Conservation (phyloP, 2,329 filamentous ascomycete genomes). For the Leptodontidium sp. region DNA sequence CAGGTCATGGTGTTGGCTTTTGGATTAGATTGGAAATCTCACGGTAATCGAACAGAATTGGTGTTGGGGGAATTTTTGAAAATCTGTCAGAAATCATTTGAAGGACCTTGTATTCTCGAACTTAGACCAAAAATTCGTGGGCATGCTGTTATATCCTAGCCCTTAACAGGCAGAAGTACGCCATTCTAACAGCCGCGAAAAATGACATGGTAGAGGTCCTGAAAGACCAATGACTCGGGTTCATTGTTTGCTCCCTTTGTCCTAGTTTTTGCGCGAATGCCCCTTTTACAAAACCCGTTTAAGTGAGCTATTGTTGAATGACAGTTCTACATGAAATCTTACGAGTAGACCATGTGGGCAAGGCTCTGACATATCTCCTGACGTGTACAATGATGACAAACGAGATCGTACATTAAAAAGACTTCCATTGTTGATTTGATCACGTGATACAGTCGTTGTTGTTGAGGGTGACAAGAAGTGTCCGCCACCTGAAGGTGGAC, state of each 20-base stretch:
- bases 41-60: slow-evolving; percentile 14
- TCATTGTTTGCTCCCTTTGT: not conserved
- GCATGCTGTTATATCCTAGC: not conserved
- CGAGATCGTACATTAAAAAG: no score
- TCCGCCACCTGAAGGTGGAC: no score
- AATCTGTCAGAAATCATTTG: not conserved
- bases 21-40: not conserved
- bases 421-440: no score
- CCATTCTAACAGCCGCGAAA: not conserved
- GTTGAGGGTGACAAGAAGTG: no score
- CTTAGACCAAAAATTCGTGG: not conserved
- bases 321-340: no score
- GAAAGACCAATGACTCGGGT: not conserved
- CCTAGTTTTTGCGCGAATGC: not conserved
- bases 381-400: no score
- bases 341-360: no score
- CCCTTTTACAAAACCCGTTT: not conserved
- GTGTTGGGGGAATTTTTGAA: not conserved
- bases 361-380: no score
- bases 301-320: not conserved
- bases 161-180: not conserved
- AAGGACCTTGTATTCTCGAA: no score
- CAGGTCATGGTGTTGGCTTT: not conserved
- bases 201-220: not conserved
- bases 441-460: no score